These are phyloP conservation scores for Penicillium argentinense DNA, from an alignment of 495 filamentous ascomycete species.

Conservation along the genomic window DNA sequence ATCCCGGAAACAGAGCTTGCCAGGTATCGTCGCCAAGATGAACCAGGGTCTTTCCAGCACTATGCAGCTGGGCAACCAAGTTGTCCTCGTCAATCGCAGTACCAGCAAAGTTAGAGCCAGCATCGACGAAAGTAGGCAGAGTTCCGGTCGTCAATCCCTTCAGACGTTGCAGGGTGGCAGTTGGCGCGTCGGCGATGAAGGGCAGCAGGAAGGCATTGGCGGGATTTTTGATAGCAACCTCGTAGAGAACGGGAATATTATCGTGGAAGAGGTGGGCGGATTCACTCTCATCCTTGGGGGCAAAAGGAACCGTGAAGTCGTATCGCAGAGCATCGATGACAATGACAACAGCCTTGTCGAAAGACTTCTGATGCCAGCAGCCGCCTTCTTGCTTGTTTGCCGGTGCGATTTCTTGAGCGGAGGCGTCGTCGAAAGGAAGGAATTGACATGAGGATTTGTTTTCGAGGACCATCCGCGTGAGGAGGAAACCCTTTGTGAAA, in stretches of 20 bases:
- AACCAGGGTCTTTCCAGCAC: constrained; percentile 79
- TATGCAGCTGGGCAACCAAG: constrained; percentile 76
- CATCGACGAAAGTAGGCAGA: constrained; percentile 89
- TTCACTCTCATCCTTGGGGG: constrained; percentile 46
- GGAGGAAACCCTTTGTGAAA: constrained; percentile 95
- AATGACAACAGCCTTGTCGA: constrained; percentile 86
- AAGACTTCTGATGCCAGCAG: constrained; percentile 94
- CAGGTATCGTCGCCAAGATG: constrained; percentile 97
- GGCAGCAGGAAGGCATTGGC: constrained; percentile 85
- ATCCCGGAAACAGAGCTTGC: constrained; percentile 86
- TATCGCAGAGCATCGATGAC: constrained; percentile 94
- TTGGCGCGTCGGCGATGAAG: constrained; percentile 97
- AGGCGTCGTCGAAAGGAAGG: constrained; percentile 60
- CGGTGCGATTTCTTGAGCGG: constrained; percentile 17
- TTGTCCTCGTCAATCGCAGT: constrained; percentile 99
- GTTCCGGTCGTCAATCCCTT: constrained; percentile 96
- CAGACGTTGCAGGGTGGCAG: constrained; percentile 84
- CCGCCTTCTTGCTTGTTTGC: constrained; percentile 53
- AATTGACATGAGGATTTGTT: constrained; percentile 78
- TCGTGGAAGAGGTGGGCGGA: constrained; percentile 77
- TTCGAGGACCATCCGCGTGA: constrained; percentile 87
- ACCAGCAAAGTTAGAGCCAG: constrained; percentile 92
- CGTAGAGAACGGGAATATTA: constrained; percentile 80
- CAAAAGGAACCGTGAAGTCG: constrained; percentile 89
- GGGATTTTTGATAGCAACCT: constrained; percentile 69